Percentiles rank a stretch among this genome's conserved stretches.
Evolutionary conservation across 108 stramenopile genomes (phyloP).

Genomic region (Fragilariopsis cylindrus): DNA sequence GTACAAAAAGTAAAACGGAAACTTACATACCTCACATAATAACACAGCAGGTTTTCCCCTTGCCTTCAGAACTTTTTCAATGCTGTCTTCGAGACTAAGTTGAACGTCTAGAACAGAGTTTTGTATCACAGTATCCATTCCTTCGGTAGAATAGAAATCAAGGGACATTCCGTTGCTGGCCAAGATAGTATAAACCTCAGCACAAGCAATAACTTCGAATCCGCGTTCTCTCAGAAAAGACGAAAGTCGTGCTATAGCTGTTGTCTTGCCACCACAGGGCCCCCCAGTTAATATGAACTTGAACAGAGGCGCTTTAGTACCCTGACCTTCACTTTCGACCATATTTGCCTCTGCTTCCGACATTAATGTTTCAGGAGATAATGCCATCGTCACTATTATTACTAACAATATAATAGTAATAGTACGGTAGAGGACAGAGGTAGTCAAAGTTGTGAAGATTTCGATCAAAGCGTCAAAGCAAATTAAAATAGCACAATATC

Average conservation of each 20-base stretch:
- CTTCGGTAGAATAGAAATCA: slow-evolving; percentile 74
- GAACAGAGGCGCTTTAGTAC: slow-evolving; percentile 13
- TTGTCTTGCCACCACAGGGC: slow-evolving; percentile 97
- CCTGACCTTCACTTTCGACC: slow-evolving; percentile 21
- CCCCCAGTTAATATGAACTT: slow-evolving; percentile 77
- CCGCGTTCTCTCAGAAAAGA: slow-evolving; percentile 75
- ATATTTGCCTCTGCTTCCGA: slow-evolving; percentile 33
- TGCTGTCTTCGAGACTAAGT: slow-evolving; percentile 82
- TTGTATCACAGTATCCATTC: slow-evolving; percentile 80
- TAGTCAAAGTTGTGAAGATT: too few species aligned
- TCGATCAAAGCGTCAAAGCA: too few species aligned
- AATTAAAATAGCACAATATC: too few species aligned
- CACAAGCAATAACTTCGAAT: slow-evolving; percentile 89
- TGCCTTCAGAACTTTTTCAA: slow-evolving; percentile 69
- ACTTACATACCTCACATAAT: slow-evolving; percentile 85
- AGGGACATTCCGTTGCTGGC: slow-evolving; percentile 83
- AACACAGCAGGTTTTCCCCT: slow-evolving; percentile 83
- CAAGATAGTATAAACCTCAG: slow-evolving; percentile 90
- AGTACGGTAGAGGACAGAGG: too few species aligned
- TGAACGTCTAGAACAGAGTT: slow-evolving; percentile 85
- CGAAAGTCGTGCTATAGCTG: slow-evolving; percentile 76
- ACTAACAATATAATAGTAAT: too few species aligned
- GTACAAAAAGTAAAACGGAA: too few species aligned
- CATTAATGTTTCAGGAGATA: not conserved
- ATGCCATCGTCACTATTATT: not conserved